Conservation (phyloP, 148 eudicot species). For the Fallopia convolvulus region DNA sequence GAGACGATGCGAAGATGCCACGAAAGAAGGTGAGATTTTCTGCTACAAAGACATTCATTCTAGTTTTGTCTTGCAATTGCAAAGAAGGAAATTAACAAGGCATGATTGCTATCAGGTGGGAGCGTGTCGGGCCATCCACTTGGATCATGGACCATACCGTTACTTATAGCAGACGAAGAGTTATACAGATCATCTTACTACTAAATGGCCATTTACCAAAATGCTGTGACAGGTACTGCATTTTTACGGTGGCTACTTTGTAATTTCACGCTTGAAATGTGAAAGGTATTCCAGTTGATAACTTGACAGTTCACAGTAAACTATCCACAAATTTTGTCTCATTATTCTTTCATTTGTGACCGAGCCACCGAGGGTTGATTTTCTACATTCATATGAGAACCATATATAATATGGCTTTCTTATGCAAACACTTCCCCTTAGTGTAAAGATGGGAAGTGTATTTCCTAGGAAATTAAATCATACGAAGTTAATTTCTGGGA, state of each 20-base stretch:
- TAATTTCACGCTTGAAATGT: no score
- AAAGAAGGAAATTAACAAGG: not conserved
- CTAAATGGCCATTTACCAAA: not conserved
- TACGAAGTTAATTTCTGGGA: no score
- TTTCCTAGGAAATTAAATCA: no score
- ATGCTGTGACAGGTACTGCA: not conserved
- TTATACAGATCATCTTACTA: conserved; percentile 37
- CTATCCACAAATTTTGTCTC: no score
- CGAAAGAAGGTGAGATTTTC: conserved; percentile 61
- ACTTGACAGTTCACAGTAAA: no score
- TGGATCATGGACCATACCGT: conserved; percentile 90
- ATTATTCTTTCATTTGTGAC: no score
- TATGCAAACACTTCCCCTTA: no score
- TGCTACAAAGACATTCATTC: not conserved
- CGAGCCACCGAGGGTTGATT: no score
- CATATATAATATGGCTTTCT: no score
- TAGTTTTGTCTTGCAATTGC: not conserved
- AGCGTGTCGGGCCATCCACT: conserved; percentile 59
- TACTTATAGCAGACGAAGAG: conserved; percentile 63
- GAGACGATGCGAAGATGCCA: conserved; percentile 93
- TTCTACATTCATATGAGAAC: no score
- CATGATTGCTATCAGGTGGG: conserved; percentile 44
- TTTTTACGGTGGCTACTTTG: not conserved
- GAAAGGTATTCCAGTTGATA: not conserved
- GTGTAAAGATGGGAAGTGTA: no score